Evolutionary conservation across 805 yeast genomes (phyloP), one percentile per base, ranked within the genome.

Genomic region (Saccharomyces jurei): DNA sequence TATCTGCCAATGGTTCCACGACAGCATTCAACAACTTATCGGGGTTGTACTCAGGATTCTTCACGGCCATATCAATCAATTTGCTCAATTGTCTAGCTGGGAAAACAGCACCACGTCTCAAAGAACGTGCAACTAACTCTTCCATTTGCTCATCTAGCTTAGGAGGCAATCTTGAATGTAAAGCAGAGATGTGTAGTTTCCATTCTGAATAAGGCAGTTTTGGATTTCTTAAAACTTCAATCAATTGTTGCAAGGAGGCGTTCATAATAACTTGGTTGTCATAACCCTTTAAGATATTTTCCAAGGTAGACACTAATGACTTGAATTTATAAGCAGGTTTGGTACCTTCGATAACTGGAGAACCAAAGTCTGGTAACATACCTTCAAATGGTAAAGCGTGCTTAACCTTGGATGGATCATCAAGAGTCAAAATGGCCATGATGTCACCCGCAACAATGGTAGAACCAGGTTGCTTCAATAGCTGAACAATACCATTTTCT

Each of bases 401-500:
- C 72, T 92, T 92, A 52, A 94, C 99, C 75, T 89, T 90, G 4
- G 96, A 84, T 56, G 98, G 98, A 70, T 94, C 99, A 68, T 95
- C 99, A 54, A 94, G 77, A 17, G 97, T 85, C 62, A 94, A 78
- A 57, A 94, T 92, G 26, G 97, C 99, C 69, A 94, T 81, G 57
- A 95, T 92, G 68, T 94, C 99, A 75, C 99, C 99, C 50, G 97
- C 97, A 63, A 82, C 82, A 56, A 94, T 86, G 28, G 96, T 89
- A n/a, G 98, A 86, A 52, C 99, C 99, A 9, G 99, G 98, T 76
- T 94, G 99, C 73, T 94, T 92, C 69, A 94, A 83, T 47, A 90
- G 76, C 75, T 92, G 97, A 52, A 91, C 88, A 55, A 81, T 77
- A 79, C 99, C 99, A 65, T 87, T 86, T 71, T 92, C 99, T 71